phyloP scores from a whole-genome alignment of 176 grass and related monocot species.

The Otatea glauca region DNA sequence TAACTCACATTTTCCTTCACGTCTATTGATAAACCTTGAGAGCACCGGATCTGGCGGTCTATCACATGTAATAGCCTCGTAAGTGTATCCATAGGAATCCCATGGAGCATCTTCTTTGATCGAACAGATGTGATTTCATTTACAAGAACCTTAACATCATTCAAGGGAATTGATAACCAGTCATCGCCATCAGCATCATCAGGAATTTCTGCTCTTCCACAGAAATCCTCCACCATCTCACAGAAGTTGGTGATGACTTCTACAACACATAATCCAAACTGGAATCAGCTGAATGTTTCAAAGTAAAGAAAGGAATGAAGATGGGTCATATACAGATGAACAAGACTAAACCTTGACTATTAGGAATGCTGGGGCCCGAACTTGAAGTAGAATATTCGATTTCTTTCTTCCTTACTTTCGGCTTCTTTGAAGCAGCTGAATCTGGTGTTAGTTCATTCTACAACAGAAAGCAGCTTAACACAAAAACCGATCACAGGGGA shows the following conservation, averaged over 20 bases:
- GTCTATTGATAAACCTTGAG: conserved; percentile 90
- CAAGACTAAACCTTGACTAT: conserved; percentile 67
- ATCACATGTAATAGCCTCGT: conserved; percentile 79
- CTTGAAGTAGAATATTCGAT: conserved; percentile 58
- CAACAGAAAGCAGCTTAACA: conserved; percentile 45
- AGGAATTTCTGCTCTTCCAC: conserved; percentile 72
- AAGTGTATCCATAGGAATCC: conserved; percentile 77
- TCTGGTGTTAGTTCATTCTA: conserved; percentile 63
- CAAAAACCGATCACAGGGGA: conserved; percentile 30
- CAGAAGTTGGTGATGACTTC: conserved; percentile 72
- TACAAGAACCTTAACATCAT: conserved; percentile 79
- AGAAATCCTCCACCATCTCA: conserved; percentile 91
- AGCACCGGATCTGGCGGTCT: conserved; percentile 85
- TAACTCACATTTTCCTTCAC: conserved; percentile 81
- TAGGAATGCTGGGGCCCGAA: conserved; percentile 58
- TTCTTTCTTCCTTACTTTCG: conserved; percentile 82
- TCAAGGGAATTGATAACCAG: conserved; percentile 66
- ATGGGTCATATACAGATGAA: conserved; percentile 26
- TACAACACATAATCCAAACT: conserved; percentile 52
- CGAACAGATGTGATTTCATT: conserved; percentile 79
- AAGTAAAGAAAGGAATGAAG: conserved; percentile 16
- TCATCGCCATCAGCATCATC: conserved; percentile 83
- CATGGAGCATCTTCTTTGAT: conserved; percentile 78
- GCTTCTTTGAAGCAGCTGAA: conserved; percentile 82
- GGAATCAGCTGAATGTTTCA: conserved; percentile 26